Base-by-base conservation (phyloP, 371 early-diverging fungal species). In the Mortierella sp. region DNA sequence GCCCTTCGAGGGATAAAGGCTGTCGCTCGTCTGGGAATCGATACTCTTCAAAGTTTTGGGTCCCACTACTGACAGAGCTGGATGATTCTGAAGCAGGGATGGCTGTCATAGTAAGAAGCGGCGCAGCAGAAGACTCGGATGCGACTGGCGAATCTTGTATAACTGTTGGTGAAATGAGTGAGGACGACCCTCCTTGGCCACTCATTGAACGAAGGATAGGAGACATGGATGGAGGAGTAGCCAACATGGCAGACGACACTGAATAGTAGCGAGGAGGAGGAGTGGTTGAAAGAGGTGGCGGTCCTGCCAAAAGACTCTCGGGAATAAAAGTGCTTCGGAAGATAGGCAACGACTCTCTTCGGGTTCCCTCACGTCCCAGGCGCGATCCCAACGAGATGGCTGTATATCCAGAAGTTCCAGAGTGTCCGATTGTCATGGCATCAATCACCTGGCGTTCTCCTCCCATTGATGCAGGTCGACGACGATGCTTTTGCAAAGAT, bases 11-110 rank as follows among this genome's bases (percentile, higher is more conserved):
- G 26, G 42, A 21, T 0, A 44, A 28, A 8, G 72, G n/a, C 1
- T 50, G n/a, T 14, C 68, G 74, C 26, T 81, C 85, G 34, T 81
- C 85, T 14, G 82, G 85, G 75, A 85, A 85, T 31, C 85, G 82
- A 21, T 81, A 81, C 54, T 73, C 76, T 52, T 74, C 52, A 70
- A 83, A 79, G 28, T 71, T 71, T 19, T 45, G 63, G 19, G 31
- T 58, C 57, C 10, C 16, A n/a, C 44, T 63, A 19, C 5, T 28
- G 26, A 50, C 34, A n/a, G 55, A 38, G 47, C 24, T 54, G 3
- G 70, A 24, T 19, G 70, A 42, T 21, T 38, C 45, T 4, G 70
- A 52, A 6, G 52, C 10, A 0, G 10, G 57, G 3, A 70, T 0
- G 8, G 47, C 24, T 10, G 55, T 42, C 11, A 70, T 26, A 0